Conservation (phyloP, 352 stramenopile genomes). For the Phytophthora multivora region DNA sequence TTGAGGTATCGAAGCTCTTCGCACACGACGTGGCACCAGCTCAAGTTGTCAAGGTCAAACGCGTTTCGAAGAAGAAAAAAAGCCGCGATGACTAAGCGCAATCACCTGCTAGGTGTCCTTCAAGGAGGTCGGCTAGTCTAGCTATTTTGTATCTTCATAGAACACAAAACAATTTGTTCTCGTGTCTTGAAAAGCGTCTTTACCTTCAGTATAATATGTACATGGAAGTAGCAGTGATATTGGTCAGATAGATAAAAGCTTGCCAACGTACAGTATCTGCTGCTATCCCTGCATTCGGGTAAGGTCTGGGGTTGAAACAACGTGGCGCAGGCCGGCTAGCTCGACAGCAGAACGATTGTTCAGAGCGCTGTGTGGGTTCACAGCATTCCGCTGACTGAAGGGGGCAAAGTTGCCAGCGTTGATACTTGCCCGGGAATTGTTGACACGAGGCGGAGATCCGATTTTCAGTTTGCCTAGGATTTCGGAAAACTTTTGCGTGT, state of each 20-base stretch:
- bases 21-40: slow-evolving; percentile 80
- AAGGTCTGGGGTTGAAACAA: slow-evolving; percentile 67
- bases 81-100: slow-evolving; percentile 72
- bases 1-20: slow-evolving; percentile 91
- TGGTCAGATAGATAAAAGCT: slow-evolving; percentile 14
- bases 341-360: slow-evolving; percentile 40
- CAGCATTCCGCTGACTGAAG: slow-evolving; percentile 30
- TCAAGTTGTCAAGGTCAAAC: slow-evolving; percentile 88
- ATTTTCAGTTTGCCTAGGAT: slow-evolving; percentile 78
- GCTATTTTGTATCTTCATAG: slow-evolving; percentile 53
- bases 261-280: too few relatives aligned
- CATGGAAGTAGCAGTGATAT: slow-evolving; percentile 18
- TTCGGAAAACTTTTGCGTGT: slow-evolving; percentile 77
- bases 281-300: slow-evolving; percentile 45
- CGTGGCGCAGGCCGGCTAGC: slow-evolving; percentile 55
- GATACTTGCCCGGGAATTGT: slow-evolving; percentile 22
- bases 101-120: slow-evolving; percentile 10
- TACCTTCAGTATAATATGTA: slow-evolving; percentile 1
- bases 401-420: slow-evolving; percentile 33
- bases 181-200: slow-evolving; percentile 5
- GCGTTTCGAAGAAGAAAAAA: slow-evolving; percentile 91
- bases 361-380: slow-evolving; percentile 23
- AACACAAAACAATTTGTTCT: slow-evolving; percentile 38
- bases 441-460: slow-evolving; percentile 42
- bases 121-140: slow-evolving; percentile 18